Conservation (phyloP, 352 stramenopile genomes). For the Globisporangium solare region DNA sequence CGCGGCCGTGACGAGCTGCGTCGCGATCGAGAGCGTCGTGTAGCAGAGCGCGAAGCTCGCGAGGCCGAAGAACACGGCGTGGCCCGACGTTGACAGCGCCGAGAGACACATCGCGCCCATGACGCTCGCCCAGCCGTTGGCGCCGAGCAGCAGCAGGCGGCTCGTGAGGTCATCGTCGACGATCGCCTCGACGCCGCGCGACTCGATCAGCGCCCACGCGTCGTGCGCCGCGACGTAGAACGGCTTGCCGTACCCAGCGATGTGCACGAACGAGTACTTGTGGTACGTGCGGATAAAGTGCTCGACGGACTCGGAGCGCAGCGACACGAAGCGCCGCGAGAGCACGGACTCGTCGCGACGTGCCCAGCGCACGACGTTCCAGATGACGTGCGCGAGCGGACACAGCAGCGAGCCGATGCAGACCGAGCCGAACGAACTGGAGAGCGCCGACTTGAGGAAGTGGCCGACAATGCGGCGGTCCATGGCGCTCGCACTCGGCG, state of each 20-base stretch:
- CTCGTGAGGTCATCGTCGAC: constrained; percentile 84
- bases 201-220: constrained; percentile 71
- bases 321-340: constrained; percentile 46
- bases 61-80: constrained; percentile 75
- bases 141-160: constrained; percentile 61
- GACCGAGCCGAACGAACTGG: constrained; percentile 78
- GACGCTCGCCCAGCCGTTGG: constrained; percentile 74
- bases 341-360: constrained; percentile 68
- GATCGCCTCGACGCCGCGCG: constrained; percentile 78
- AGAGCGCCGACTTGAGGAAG: constrained; percentile 56
- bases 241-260: constrained; percentile 75
- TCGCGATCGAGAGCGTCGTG: constrained; percentile 73
- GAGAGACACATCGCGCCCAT: constrained; percentile 69
- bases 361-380: constrained; percentile 72
- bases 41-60: constrained; percentile 74
- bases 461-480: constrained; percentile 66
- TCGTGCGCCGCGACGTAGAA: constrained; percentile 78
- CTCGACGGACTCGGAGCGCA: constrained; percentile 59
- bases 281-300: constrained; percentile 83
- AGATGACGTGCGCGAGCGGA: constrained; percentile 70
- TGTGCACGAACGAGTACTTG: constrained; percentile 83
- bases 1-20: constrained; percentile 61
- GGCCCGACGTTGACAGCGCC: constrained; percentile 40
- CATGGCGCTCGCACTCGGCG: constrained; percentile 9
- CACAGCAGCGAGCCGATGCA: constrained; percentile 80